A percentile compares a stretch with the other conserved stretches of the same genome.
phyloP scores from a whole-genome alignment of 202 grass and related monocot genomes.

The Schoenoplectus tabernaemontani region DNA sequence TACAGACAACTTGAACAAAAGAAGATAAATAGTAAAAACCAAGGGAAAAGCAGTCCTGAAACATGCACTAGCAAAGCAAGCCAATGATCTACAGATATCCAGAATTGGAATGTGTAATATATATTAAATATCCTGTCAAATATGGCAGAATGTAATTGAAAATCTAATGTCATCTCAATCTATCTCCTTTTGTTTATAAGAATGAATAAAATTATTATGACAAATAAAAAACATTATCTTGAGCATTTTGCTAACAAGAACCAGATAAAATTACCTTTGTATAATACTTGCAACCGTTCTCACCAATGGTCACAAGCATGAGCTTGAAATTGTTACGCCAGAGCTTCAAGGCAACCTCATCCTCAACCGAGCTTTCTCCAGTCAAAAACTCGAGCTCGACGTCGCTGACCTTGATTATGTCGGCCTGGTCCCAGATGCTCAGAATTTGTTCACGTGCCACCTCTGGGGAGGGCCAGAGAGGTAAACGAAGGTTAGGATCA shows the following conservation, averaged over 20 bases:
- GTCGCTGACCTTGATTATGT: constrained; percentile 95
- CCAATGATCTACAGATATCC: too few relatives aligned
- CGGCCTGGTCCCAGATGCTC: constrained; percentile 96
- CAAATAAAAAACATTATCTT: background rate
- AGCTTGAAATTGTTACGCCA: constrained; percentile 82
- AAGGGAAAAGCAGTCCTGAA: too few relatives aligned
- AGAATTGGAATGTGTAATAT: too few relatives aligned
- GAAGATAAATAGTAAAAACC: background rate
- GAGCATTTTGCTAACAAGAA: background rate
- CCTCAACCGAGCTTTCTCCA: constrained; percentile 66
- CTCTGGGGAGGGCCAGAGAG: constrained; percentile 75
- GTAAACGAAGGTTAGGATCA: constrained; percentile 83
- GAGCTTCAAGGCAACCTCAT: constrained; percentile 73
- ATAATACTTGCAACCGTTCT: constrained; percentile 97
- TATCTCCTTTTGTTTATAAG: background rate
- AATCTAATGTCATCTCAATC: too few relatives aligned
- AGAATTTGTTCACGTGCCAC: constrained; percentile 70
- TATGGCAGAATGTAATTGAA: too few relatives aligned
- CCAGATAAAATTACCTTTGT: constrained; percentile 48
- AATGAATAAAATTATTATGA: background rate
- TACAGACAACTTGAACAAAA: background rate
- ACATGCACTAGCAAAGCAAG: too few relatives aligned
- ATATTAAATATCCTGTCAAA: too few relatives aligned
- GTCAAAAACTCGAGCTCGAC: constrained; percentile 94
- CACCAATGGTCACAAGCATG: constrained; percentile 77